Evolutionary conservation across 495 filamentous ascomycete species (phyloP).

Genomic region (Xylaria curta): DNA sequence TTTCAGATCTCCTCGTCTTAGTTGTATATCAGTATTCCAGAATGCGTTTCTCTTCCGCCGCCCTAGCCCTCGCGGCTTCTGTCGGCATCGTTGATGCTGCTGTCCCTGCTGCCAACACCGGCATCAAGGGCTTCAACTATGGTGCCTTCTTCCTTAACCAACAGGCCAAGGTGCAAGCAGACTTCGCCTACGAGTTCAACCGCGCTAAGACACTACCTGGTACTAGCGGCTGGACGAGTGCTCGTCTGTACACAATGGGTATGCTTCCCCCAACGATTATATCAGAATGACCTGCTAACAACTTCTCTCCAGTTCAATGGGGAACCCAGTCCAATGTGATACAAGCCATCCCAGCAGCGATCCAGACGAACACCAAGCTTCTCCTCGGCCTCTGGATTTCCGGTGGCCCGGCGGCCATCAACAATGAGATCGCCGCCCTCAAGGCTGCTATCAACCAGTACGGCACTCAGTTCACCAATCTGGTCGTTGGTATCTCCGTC

Average conservation of each 20-base stretch:
- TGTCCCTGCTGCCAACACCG: constrained; percentile 46
- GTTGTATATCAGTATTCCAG: background rate
- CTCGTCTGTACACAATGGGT: constrained; percentile 54
- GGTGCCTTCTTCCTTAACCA: constrained; percentile 67
- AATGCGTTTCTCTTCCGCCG: constrained; percentile 45
- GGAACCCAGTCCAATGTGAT: constrained; percentile 63
- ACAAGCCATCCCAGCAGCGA: constrained; percentile 73
- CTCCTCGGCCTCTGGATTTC: constrained; percentile 78
- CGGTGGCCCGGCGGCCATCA: constrained; percentile 59
- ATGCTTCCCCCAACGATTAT: constrained; percentile 25
- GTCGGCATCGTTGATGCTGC: constrained; percentile 35
- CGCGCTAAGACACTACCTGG: constrained; percentile 70
- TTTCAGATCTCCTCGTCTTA: background rate
- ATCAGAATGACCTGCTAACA: constrained; percentile 17
- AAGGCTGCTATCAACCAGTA: constrained; percentile 64
- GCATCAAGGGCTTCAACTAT: constrained; percentile 77
- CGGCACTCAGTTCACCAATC: constrained; percentile 63
- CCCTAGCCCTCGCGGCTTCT: constrained; percentile 44
- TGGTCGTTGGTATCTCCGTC: constrained; percentile 79
- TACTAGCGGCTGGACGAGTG: constrained; percentile 72
- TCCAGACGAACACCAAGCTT: constrained; percentile 67
- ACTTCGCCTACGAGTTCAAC: constrained; percentile 71
- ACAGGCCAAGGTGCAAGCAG: constrained; percentile 60
- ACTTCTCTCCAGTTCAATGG: constrained; percentile 40
- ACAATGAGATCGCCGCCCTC: constrained; percentile 70